These are phyloP conservation scores for Gaultheria prostrata DNA, from an alignment of 148 eudicot genomes.

Conservation along the genomic window DNA sequence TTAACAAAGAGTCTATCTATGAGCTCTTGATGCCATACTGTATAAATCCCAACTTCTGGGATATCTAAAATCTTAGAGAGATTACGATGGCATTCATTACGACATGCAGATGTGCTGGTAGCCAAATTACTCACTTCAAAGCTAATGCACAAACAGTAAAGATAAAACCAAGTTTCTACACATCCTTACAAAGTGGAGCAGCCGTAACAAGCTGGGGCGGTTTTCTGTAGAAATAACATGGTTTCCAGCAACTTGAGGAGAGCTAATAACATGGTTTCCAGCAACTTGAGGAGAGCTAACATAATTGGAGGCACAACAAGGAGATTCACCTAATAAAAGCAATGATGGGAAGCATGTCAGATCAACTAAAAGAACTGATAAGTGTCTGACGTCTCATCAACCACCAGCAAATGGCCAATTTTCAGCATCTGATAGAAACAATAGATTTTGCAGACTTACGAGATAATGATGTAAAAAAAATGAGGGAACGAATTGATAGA, in stretches of 20 bases:
- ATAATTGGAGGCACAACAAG: constrained; percentile 91
- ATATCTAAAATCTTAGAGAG: neutral
- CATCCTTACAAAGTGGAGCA: constrained; percentile 74
- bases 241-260: constrained; percentile 70
- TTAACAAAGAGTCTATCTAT: neutral
- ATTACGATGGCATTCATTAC: neutral
- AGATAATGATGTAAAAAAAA: neutral
- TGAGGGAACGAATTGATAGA: neutral
- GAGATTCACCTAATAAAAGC: constrained; percentile 70
- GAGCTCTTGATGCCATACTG: neutral
- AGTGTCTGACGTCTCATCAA: neutral
- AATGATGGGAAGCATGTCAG: constrained; percentile 15
- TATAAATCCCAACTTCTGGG: neutral
- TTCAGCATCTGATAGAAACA: neutral
- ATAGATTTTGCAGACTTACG: neutral
- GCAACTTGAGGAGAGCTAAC: constrained; percentile 63
- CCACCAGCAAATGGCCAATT: neutral
- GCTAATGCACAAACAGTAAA: neutral
- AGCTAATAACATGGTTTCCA: constrained; percentile 60
- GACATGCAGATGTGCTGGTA: neutral
- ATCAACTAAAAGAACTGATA: constrained; percentile 2
- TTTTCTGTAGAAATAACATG: constrained; percentile 61
- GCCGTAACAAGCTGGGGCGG: constrained; percentile 62
- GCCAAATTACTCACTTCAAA: neutral
- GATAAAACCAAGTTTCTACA: constrained; percentile 2